Evolutionary conservation across 2,329 filamentous ascomycete species (phyloP).

Genomic region (Trichoderma simmonsii): DNA sequence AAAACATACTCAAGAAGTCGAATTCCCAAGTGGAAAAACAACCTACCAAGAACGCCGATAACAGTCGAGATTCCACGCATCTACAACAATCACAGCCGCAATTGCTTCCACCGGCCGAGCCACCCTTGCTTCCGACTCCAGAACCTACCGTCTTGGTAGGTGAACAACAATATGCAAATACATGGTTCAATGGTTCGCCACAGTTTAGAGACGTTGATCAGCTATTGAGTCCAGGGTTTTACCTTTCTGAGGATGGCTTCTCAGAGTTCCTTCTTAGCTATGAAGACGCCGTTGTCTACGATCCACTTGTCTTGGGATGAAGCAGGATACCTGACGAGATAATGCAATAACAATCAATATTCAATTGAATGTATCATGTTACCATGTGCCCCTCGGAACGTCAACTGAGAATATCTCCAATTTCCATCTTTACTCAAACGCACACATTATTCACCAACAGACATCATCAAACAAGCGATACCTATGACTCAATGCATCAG

Average conservation of each 20-base stretch:
- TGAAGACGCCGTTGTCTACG: not conserved
- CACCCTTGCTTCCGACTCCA: not conserved
- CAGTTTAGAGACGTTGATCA: not conserved
- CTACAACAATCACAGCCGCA: not conserved
- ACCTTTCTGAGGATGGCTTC: not conserved
- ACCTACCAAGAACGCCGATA: not conserved
- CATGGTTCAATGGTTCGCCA: not conserved
- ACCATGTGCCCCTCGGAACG: not conserved
- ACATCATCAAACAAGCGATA: not conserved
- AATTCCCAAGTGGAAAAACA: not conserved
- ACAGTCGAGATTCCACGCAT: not conserved
- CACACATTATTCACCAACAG: not conserved
- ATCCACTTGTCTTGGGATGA: not conserved
- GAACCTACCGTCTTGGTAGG: not conserved
- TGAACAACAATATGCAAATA: not conserved
- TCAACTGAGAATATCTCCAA: not conserved
- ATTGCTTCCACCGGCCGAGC: not conserved
- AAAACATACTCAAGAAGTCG: not conserved
- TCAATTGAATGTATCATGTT: not conserved
- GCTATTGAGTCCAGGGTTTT: not conserved
- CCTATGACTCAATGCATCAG: accelerated
- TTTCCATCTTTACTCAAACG: not conserved
- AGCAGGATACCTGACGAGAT: not conserved
- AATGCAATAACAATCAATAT: not conserved
- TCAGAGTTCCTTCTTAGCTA: not conserved